Conservation (phyloP, 2,329 filamentous ascomycete genomes). For the Cryphonectria japonica region DNA sequence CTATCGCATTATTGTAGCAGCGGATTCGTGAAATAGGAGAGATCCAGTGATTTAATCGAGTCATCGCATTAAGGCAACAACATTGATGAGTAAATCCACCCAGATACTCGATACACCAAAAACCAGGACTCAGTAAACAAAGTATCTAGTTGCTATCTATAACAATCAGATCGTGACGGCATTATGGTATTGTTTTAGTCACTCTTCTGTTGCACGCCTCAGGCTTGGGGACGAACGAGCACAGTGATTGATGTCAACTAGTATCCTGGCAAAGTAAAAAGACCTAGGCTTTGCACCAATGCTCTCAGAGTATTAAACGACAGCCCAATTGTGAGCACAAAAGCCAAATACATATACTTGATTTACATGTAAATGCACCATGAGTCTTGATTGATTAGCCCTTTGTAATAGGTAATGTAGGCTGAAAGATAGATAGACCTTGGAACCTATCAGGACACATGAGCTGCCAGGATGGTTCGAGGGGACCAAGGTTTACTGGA, state of each 20-base stretch:
- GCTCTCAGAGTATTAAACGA: neutral
- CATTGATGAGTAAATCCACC: too few species aligned
- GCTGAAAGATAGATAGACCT: neutral
- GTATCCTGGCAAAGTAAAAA: neutral
- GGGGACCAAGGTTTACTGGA: neutral
- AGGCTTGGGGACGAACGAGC: too few species aligned
- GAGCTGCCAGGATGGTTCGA: neutral
- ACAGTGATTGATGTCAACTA: too few species aligned
- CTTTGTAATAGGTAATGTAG: neutral
- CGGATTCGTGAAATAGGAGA: neutral
- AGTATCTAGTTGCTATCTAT: too few species aligned
- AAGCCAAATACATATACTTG: neutral
- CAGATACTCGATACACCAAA: too few species aligned
- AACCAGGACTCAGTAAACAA: too few species aligned
- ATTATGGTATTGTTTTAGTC: too few species aligned
- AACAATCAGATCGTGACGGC: too few species aligned
- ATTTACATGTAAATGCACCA: neutral
- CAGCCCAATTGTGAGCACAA: neutral
- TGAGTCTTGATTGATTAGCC: neutral
- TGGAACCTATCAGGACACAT: neutral
- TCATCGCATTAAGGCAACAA: too few species aligned
- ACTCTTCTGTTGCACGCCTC: too few species aligned
- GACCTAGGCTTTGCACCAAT: neutral
- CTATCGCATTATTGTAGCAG: neutral
- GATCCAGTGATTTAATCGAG: neutral